phyloP scores from a whole-genome alignment of 192 early-diverging fungal genomes.

The Blastocladiella britannica region DNA sequence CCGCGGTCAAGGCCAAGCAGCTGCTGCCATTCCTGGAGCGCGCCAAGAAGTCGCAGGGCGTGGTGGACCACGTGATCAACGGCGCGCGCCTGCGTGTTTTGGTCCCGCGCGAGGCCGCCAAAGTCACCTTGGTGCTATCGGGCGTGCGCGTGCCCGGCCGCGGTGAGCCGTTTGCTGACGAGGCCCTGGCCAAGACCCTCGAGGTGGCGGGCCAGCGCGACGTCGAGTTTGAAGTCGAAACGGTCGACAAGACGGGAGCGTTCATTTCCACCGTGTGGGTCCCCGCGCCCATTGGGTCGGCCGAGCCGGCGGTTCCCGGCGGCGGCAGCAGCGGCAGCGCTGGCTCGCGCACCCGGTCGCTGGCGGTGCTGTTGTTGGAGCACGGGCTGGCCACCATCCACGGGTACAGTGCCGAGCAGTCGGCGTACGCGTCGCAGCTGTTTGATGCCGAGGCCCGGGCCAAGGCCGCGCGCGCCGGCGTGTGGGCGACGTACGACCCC shows the following conservation, averaged over 20 bases:
- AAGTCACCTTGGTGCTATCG: slow-evolving; percentile 63
- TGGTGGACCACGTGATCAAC: slow-evolving; percentile 70
- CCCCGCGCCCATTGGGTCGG: slow-evolving; percentile 14
- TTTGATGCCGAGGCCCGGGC: slow-evolving; percentile 62
- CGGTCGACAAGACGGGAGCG: slow-evolving; percentile 70
- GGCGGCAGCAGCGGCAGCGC: neutral
- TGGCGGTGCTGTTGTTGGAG: slow-evolving; percentile 51
- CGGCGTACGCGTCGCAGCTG: slow-evolving; percentile 38
- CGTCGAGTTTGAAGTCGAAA: slow-evolving; percentile 74
- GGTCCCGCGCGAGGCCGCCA: slow-evolving; percentile 65
- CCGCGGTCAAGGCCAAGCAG: slow-evolving; percentile 20
- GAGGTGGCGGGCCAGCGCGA: slow-evolving; percentile 65
- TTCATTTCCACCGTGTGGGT: slow-evolving; percentile 75
- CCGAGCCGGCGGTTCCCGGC: neutral
- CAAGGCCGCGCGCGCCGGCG: slow-evolving; percentile 37
- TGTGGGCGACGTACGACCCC: slow-evolving; percentile 42
- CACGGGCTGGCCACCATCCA: slow-evolving; percentile 68
- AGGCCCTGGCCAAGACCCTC: slow-evolving; percentile 49
- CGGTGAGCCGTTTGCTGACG: slow-evolving; percentile 71
- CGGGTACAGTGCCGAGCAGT: slow-evolving; percentile 67
- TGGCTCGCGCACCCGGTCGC: slow-evolving; percentile 42
- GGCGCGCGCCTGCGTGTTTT: slow-evolving; percentile 65
- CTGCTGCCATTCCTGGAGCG: slow-evolving; percentile 71
- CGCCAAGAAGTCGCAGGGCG: slow-evolving; percentile 36
- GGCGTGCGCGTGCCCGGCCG: slow-evolving; percentile 70